These are phyloP conservation scores for Talaromyces thailandensis DNA, from an alignment of 495 filamentous ascomycete species.

Conservation along the genomic window DNA sequence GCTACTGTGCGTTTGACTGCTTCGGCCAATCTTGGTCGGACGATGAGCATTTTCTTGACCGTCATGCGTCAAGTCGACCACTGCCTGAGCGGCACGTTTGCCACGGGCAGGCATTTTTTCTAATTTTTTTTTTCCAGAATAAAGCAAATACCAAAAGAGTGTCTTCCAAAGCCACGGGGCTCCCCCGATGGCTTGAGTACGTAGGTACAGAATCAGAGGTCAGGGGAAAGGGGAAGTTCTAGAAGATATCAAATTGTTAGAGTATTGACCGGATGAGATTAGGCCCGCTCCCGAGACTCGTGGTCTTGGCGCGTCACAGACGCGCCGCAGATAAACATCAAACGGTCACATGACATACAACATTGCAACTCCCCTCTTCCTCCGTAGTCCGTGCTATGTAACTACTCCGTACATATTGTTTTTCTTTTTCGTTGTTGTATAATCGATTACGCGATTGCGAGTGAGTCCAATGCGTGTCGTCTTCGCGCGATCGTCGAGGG, in stretches of 20 bases:
- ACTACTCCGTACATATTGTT: no score
- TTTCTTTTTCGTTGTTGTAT: not conserved
- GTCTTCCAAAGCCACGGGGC: not conserved
- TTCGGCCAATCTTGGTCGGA: slow-evolving; percentile 11
- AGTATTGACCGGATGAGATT: not conserved
- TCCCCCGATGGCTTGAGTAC: not conserved
- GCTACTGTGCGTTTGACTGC: not conserved
- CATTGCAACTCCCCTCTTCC: no score
- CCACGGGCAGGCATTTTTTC: not conserved
- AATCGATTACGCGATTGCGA: no score
- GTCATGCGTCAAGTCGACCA: slow-evolving; percentile 7
- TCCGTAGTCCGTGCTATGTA: no score
- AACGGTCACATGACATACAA: not conserved
- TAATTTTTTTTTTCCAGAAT: no score
- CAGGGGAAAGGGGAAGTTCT: slow-evolving; percentile 18
- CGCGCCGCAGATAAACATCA: not conserved
- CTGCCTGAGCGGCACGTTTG: not conserved
- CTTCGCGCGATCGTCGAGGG: not conserved
- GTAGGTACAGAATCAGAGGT: slow-evolving; percentile 34
- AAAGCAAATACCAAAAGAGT: slow-evolving; percentile 36
- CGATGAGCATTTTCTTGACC: slow-evolving; percentile 15
- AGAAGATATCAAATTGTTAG: not conserved
- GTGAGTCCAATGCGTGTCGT: not conserved
- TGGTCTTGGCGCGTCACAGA: not conserved
- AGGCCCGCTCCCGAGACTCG: not conserved